Conservation (phyloP, 2,329 filamentous ascomycete species). For the Helotiales sp. region DNA sequence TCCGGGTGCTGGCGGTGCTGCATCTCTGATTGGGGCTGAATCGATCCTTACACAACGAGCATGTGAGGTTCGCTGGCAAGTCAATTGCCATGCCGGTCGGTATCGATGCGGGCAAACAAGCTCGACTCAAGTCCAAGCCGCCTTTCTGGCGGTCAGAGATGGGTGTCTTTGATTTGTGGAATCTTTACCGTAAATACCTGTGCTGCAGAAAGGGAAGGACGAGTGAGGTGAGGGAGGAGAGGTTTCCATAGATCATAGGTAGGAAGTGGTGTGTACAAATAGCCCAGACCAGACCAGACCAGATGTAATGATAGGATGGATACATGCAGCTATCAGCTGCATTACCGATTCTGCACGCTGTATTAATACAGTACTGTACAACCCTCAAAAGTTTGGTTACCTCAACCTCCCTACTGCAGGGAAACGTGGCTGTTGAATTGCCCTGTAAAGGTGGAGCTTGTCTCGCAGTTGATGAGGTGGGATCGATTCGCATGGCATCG, state of each 20-base stretch:
- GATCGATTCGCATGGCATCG: background rate
- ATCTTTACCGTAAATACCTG: too few species aligned
- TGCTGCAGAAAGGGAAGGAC: background rate
- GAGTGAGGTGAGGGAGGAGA: too few species aligned
- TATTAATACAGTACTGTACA: too few species aligned
- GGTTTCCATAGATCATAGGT: too few species aligned
- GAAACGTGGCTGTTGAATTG: constrained; percentile 12
- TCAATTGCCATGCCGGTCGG: background rate
- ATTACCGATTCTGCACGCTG: background rate
- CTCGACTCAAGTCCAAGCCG: background rate
- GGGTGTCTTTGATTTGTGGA: too few species aligned
- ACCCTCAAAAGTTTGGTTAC: too few species aligned
- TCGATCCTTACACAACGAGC: too few species aligned
- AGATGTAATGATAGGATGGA: too few species aligned
- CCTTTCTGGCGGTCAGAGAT: background rate
- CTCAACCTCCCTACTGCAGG: background rate
- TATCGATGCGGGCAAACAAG: background rate
- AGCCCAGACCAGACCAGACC: too few species aligned
- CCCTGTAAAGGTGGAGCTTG: background rate
- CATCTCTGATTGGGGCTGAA: constrained; percentile 9
- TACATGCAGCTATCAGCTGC: background rate
- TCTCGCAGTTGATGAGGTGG: too few species aligned
- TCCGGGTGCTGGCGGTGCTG: background rate
- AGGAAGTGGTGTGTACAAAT: too few species aligned
- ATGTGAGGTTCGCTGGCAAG: background rate